Conservation (phyloP, 257 asterid genomes). For the Rubia yunnanensis region DNA sequence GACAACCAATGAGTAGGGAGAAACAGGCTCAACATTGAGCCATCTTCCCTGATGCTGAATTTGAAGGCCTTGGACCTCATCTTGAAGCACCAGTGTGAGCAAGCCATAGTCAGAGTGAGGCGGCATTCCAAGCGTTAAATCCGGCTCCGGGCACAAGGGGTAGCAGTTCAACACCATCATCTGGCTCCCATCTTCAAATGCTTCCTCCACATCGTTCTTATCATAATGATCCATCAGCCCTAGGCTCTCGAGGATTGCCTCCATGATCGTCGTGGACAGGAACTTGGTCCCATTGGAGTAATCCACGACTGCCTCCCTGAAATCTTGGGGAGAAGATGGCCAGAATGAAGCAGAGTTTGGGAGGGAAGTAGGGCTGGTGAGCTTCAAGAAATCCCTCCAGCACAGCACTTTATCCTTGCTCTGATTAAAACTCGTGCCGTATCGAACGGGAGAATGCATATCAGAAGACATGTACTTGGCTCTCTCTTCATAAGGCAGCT, state of each 20-base stretch:
- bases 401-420: constrained; percentile 23
- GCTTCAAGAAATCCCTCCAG: constrained; percentile 34
- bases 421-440: constrained; percentile 30
- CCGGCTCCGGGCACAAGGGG: constrained; percentile 32
- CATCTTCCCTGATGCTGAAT: constrained; percentile 26
- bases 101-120: constrained; percentile 34
- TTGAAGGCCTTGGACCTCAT: constrained; percentile 29
- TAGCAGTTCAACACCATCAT: constrained; percentile 27
- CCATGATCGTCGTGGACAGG: constrained; percentile 16
- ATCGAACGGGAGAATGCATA: constrained; percentile 22
- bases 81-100: constrained; percentile 32
- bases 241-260: constrained; percentile 31
- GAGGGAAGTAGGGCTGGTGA: constrained; percentile 18
- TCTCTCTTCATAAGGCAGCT: constrained; percentile 28
- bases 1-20: constrained; percentile 27
- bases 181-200: constrained; percentile 28
- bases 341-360: constrained; percentile 19
- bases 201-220: constrained; percentile 5
- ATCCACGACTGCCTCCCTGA: constrained; percentile 19
- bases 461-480: constrained; percentile 23
- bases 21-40: constrained; percentile 24
- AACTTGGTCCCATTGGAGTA: constrained; percentile 17
- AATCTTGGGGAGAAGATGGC: constrained; percentile 26
- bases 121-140: constrained; percentile 36
- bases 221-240: constrained; percentile 12